A percentile compares a stretch with the other conserved stretches of the same genome.
phyloP scores from a whole-genome alignment of 2,329 filamentous ascomycete genomes.

The Chaetomium globosum region DNA sequence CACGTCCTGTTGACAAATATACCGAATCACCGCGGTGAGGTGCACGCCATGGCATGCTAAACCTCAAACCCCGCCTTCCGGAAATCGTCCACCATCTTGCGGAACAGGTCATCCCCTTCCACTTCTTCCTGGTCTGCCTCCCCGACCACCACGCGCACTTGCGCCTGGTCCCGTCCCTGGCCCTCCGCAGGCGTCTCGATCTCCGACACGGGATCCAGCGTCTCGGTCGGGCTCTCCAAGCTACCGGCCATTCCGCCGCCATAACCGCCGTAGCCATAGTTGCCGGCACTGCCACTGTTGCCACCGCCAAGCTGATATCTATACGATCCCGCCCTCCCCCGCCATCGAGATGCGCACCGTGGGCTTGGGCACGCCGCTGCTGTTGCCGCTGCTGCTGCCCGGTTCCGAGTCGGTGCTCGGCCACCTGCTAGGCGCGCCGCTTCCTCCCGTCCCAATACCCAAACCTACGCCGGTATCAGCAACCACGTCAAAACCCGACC shows the following conservation, averaged over 20 bases:
- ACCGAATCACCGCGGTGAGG: neutral
- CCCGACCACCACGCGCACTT: slow-evolving; percentile 7
- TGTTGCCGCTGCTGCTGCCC: neutral
- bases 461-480: neutral
- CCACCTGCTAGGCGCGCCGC: neutral
- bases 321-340: neutral
- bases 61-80: slow-evolving; percentile 28
- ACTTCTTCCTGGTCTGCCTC: slow-evolving; percentile 4
- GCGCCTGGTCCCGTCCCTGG: neutral
- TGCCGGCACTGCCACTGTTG: neutral
- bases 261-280: neutral
- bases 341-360: neutral
- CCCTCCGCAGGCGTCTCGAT: slow-evolving; percentile 33
- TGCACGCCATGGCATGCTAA: neutral
- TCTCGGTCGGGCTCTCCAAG: slow-evolving; percentile 35
- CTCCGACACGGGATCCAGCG: slow-evolving; percentile 35
- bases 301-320: neutral
- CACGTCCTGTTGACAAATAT: neutral
- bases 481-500: slow-evolving; percentile 1
- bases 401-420: slow-evolving; percentile 12
- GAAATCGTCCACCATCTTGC: slow-evolving; percentile 31
- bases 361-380: neutral
- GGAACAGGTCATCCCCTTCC: slow-evolving; percentile 23
- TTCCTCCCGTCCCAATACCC: neutral
- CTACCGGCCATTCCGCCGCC: slow-evolving; percentile 20